Evolutionary conservation across 164 flowering plant species (phyloP), one percentile per base, ranked within the genome.

Genomic region (Cinnamomum chago): DNA sequence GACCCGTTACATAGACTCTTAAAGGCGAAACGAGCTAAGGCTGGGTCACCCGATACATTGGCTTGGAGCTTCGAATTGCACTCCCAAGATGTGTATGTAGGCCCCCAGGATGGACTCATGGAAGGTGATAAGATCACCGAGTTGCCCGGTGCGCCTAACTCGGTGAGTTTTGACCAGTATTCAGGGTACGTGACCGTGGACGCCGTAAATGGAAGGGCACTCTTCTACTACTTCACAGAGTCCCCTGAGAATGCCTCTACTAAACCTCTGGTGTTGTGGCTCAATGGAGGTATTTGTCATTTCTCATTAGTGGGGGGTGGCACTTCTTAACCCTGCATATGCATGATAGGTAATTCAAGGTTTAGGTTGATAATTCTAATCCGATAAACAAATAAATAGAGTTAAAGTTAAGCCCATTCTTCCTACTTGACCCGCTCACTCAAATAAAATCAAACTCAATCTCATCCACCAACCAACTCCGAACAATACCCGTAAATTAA

Each of bases 231-330:
- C 25, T 75, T 75, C 17, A 72, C 47, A 5, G 77, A 75, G 58
- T 58, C 77, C 15, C 68, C 40, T 58, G 10, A 67, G n/a, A 4
- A 62, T 65, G 81, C 92, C 0, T 58, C 84, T 24, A 83, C 70
- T 3, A 92, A 86, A 58, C 97, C 97, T 62, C 90, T 92, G 52
- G 89, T 92, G 75, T 88, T 92, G 75, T 92, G 97, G 97, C 94
- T 92, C 81, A 92, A 88, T 82, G 97, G 97, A 90, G 97, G 97
- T 88, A 35, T 35, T 35, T 35, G 10, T 35, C 7, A 35, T 7
- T 35, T 35, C 47, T 35, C 10, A 5, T 35, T 30, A 30, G 33
- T 30, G 4, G 33, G 10, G 7, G 15, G 47, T 35, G 47, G 47
- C 47, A 35, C 1, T 35, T 35, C 47, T 35, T 35, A 35, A 35